These are phyloP conservation scores for Alliaria petiolata DNA, from an alignment of 345 rosid genomes.

Conservation along the genomic window DNA sequence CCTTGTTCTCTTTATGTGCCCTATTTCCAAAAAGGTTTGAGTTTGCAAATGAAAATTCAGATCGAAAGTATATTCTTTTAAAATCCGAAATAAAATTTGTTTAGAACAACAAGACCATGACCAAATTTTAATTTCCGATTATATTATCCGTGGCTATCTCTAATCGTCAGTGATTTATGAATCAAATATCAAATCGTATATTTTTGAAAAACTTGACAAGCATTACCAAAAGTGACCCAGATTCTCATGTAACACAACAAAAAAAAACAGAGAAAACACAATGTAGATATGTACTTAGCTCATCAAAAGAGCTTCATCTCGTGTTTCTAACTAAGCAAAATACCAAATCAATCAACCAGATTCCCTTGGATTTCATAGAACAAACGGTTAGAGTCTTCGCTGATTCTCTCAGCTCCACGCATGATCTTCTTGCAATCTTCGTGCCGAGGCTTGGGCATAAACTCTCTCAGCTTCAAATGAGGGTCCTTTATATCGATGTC, in stretches of 20 bases:
- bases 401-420: slow-evolving; percentile 42
- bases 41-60: no score
- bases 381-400: slow-evolving; percentile 36
- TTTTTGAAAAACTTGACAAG: no score
- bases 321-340: not conserved
- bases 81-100: no score
- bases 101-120: no score
- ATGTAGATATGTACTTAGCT: not conserved
- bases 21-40: no score
- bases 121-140: no score
- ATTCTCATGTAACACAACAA: not conserved
- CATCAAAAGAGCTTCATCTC: not conserved
- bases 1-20: no score
- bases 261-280: not conserved
- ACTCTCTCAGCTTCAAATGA: slow-evolving; percentile 33
- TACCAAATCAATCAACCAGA: slow-evolving; percentile 14
- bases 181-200: no score
- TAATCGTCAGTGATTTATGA: no score
- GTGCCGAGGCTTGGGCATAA: slow-evolving; percentile 54
- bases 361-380: slow-evolving; percentile 48
- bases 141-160: no score
- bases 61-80: no score
- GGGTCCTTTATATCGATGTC: slow-evolving; percentile 39
- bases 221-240: not conserved
- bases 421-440: slow-evolving; percentile 43